Conservation (phyloP, 495 filamentous ascomycete genomes). For the Aspergillus avenaceus region DNA sequence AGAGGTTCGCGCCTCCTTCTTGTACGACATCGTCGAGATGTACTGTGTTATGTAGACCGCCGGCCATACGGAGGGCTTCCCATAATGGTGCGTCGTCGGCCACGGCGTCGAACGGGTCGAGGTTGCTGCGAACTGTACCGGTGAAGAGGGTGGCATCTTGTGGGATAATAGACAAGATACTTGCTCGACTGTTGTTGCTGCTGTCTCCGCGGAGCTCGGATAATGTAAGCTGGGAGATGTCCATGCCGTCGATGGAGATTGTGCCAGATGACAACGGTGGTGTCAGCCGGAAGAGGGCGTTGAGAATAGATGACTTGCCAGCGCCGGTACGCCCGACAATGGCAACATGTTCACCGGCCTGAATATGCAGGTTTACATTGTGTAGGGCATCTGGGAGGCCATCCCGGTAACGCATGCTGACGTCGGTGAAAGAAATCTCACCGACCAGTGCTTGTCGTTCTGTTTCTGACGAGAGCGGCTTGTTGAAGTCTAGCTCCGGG, state of each 20-base stretch:
- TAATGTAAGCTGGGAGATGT: slow-evolving; percentile 44
- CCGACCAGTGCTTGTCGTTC: too few species aligned
- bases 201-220: slow-evolving; percentile 37
- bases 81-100: neutral
- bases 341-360: slow-evolving; percentile 79
- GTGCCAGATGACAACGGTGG: slow-evolving; percentile 62
- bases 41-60: neutral
- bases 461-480: too few species aligned
- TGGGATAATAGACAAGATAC: slow-evolving; percentile 44
- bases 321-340: slow-evolving; percentile 87
- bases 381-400: too few species aligned
- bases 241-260: slow-evolving; percentile 44
- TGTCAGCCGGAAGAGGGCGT: slow-evolving; percentile 78
- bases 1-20: slow-evolving; percentile 66
- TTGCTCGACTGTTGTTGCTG: too few species aligned
- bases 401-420: too few species aligned
- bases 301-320: slow-evolving; percentile 80
- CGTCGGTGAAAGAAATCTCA: too few species aligned
- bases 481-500: too few species aligned
- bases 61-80: neutral
- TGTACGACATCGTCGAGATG: slow-evolving; percentile 49
- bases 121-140: slow-evolving; percentile 48
- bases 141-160: slow-evolving; percentile 48
- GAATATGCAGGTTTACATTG: too few species aligned
- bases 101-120: slow-evolving; percentile 43